Evolutionary conservation across 208 protist species (phyloP).

Genomic region (Wallacemonas collosoma): DNA sequence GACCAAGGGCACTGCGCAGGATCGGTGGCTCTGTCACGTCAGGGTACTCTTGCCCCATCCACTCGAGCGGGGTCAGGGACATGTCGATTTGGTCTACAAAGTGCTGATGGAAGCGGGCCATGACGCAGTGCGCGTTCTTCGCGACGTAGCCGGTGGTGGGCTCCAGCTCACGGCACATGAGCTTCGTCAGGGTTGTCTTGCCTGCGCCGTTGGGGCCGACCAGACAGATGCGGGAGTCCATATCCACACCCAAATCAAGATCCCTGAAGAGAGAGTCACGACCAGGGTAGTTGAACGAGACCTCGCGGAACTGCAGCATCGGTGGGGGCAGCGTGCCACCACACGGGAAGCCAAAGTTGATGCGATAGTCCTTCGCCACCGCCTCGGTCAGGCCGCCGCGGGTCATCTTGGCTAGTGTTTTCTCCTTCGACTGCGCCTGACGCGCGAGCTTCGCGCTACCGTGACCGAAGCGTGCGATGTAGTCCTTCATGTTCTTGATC

Average conservation of each 20-base stretch:
- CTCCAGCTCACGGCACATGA: conserved; percentile 94
- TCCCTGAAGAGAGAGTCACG: conserved; percentile 87
- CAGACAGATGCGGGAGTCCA: conserved; percentile 95
- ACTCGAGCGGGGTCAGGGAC: conserved; percentile 93
- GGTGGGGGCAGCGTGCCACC: conserved; percentile 86
- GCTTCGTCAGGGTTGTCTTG: conserved; percentile 97
- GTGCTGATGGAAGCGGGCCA: conserved; percentile 97
- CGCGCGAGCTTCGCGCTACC: conserved; percentile 94
- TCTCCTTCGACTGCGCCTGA: conserved; percentile 95
- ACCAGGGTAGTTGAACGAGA: conserved; percentile 90
- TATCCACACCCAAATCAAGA: conserved; percentile 95
- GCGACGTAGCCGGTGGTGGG: conserved; percentile 89
- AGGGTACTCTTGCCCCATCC: conserved; percentile 93
- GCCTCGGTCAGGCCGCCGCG: conserved; percentile 94
- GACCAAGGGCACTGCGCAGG: conserved; percentile 93
- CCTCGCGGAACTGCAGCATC: conserved; percentile 95
- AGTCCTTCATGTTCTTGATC: conserved; percentile 97
- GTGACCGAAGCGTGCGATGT: conserved; percentile 96
- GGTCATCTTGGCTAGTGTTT: conserved; percentile 94
- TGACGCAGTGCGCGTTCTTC: conserved; percentile 92
- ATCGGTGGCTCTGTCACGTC: conserved; percentile 84
- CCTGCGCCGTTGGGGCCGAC: conserved; percentile 98
- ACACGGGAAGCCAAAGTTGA: conserved; percentile 89
- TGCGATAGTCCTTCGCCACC: conserved; percentile 75
- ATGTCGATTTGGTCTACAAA: conserved; percentile 95